Conservation (phyloP, 73 alveolate genomes). For the Blepharisma stoltei region DNA sequence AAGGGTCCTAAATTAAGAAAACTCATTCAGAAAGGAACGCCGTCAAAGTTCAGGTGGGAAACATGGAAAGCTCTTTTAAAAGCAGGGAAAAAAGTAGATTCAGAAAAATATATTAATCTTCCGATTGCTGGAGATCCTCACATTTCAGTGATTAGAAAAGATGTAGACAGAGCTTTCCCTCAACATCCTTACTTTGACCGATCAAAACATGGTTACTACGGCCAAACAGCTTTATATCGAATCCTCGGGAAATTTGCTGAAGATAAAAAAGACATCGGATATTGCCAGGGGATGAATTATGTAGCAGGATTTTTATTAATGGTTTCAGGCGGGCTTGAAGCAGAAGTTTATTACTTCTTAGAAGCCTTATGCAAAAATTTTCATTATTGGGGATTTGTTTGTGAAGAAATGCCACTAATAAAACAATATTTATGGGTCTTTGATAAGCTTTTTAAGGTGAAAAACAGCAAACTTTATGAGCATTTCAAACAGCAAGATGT, state of each 20-base stretch:
- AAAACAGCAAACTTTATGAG: slow-evolving; percentile 6
- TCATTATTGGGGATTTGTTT: neutral
- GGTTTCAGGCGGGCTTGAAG: slow-evolving; percentile 51
- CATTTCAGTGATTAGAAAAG: neutral
- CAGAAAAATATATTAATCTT: neutral
- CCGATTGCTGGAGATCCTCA: neutral
- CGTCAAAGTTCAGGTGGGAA: neutral
- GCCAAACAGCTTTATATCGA: slow-evolving; percentile 4
- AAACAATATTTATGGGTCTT: neutral
- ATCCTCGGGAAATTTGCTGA: neutral
- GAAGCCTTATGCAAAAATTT: slow-evolving; percentile 28
- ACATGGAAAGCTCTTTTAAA: neutral
- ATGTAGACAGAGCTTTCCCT: neutral
- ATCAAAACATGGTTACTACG: neutral
- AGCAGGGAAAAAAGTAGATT: neutral
- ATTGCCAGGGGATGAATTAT: slow-evolving; percentile 43
- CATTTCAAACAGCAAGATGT: slow-evolving; percentile 18
- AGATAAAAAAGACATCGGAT: slow-evolving; percentile 38
- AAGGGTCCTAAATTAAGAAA: no score
- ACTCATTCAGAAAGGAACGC: slow-evolving; percentile 1
- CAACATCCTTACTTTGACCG: neutral
- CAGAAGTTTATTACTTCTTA: slow-evolving; percentile 44
- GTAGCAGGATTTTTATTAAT: slow-evolving; percentile 35
- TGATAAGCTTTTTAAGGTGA: slow-evolving; percentile 1
- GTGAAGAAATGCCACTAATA: slow-evolving; percentile 3